These are phyloP conservation scores for Rhodocollybia butyracea DNA, from an alignment of 768 basidiomycete species.

Conservation along the genomic window DNA sequence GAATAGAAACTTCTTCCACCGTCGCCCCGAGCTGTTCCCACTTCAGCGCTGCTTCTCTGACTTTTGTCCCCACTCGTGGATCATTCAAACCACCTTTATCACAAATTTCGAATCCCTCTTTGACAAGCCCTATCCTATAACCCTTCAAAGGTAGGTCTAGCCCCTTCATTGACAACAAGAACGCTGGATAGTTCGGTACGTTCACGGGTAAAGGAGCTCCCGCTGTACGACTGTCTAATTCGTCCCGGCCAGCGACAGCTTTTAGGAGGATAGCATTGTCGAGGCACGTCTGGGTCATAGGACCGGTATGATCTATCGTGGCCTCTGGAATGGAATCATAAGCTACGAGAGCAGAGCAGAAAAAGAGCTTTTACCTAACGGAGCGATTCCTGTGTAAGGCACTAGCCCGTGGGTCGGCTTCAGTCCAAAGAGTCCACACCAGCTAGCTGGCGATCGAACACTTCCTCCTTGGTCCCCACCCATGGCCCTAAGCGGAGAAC, in stretches of 20 bases:
- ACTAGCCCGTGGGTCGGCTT: slow-evolving; percentile 4
- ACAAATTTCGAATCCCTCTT: slow-evolving; percentile 1
- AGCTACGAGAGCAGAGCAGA: neutral
- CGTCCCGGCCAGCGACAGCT: slow-evolving; percentile 1
- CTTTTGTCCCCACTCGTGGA: neutral
- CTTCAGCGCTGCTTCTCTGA: neutral
- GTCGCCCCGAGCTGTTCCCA: slow-evolving; percentile 1
- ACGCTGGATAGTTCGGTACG: slow-evolving; percentile 3
- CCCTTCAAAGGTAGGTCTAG: neutral
- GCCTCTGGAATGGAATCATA: neutral
- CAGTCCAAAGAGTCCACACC: slow-evolving; percentile 2
- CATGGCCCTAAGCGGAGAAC: neutral
- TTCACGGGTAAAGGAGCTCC: neutral
- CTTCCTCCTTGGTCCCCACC: slow-evolving; percentile 8
- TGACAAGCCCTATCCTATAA: slow-evolving; percentile 4
- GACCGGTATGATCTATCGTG: slow-evolving; percentile 7
- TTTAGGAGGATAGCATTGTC: slow-evolving; percentile 6
- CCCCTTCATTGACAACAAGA: neutral
- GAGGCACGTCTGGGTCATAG: neutral
- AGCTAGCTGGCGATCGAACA: slow-evolving; percentile 1
- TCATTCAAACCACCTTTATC: neutral
- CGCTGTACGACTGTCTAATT: neutral
- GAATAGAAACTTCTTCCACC: slow-evolving; percentile 3
- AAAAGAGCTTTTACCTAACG: neutral
- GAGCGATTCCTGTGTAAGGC: slow-evolving; percentile 8